Percentiles rank a stretch among this genome's conserved stretches.
phyloP scores from a whole-genome alignment of 192 early-diverging fungal genomes.

The Coemansia sp. region DNA sequence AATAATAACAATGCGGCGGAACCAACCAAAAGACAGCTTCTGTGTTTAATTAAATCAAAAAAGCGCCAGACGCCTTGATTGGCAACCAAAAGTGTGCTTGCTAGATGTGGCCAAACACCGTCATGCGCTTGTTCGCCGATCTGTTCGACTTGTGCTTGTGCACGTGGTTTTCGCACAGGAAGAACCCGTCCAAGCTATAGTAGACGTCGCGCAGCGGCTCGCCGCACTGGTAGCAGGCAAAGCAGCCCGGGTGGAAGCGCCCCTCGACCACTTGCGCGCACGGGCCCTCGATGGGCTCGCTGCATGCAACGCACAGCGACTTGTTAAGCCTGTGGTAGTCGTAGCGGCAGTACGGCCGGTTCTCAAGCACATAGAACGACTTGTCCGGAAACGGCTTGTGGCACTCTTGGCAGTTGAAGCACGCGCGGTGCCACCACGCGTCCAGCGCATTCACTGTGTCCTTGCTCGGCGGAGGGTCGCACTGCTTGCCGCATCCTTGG shows the following conservation, averaged over 20 bases:
- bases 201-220: conserved; percentile 56
- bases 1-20: no score
- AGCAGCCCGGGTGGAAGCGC: conserved; percentile 87
- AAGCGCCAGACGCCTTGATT: no score
- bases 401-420: conserved; percentile 70
- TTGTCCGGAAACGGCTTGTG: conserved; percentile 65
- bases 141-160: conserved; percentile 32
- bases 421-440: conserved; percentile 65
- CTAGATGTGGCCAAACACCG: conserved; percentile 42
- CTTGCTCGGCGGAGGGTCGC: conserved; percentile 26
- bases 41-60: no score
- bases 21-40: no score
- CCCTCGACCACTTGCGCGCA: conserved; percentile 88
- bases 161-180: conserved; percentile 53
- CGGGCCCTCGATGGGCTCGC: conserved; percentile 84
- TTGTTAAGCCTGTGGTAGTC: conserved; percentile 88
- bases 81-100: no score
- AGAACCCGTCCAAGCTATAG: conserved; percentile 47
- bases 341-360: conserved; percentile 79
- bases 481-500: conserved; percentile 30
- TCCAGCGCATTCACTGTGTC: conserved; percentile 64
- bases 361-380: conserved; percentile 86
- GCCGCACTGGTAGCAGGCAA: conserved; percentile 64
- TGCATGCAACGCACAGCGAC: conserved; percentile 79
- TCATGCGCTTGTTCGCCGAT: conserved; percentile 41